A percentile compares a stretch with the other conserved stretches of the same genome.
Conservation (phyloP, 805 yeast genomes). For the Candida hungchunana region DNA sequence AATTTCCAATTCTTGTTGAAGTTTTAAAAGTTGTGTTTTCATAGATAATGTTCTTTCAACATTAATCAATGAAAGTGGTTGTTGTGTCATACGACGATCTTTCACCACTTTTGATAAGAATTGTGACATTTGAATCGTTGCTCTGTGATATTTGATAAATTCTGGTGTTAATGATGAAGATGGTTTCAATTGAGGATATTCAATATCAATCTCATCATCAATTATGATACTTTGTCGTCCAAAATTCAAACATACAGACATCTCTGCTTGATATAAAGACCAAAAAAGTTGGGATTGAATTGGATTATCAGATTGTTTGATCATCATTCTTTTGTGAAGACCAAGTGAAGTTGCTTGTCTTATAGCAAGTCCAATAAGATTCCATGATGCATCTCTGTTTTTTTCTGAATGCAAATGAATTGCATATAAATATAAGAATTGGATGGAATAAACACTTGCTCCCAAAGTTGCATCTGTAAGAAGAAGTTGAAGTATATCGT, state of each 20-base stretch:
- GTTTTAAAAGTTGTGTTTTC: slow-evolving; percentile 32
- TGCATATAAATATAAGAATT: slow-evolving; percentile 38
- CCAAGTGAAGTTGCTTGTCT: slow-evolving; percentile 48
- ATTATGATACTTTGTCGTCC: slow-evolving; percentile 43
- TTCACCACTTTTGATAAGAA: slow-evolving; percentile 38
- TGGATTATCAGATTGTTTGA: slow-evolving; percentile 2
- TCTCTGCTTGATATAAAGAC: slow-evolving; percentile 40
- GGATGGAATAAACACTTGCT: slow-evolving; percentile 41
- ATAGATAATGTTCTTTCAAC: slow-evolving; percentile 37
- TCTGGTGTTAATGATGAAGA: slow-evolving; percentile 23
- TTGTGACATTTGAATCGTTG: slow-evolving; percentile 33
- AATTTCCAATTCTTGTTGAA: slow-evolving; percentile 33
- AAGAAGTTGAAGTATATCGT: slow-evolving; percentile 39
- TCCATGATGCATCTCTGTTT: slow-evolving; percentile 46
- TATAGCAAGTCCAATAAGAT: slow-evolving; percentile 42
- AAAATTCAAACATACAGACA: slow-evolving; percentile 38
- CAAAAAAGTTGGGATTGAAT: slow-evolving; percentile 35
- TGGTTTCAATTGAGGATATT: slow-evolving; percentile 29
- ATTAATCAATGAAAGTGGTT: slow-evolving; percentile 37
- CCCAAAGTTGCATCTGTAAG: slow-evolving; percentile 40
- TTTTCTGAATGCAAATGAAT: slow-evolving; percentile 40
- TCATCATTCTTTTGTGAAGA: slow-evolving; percentile 36
- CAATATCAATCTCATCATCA: slow-evolving; percentile 41
- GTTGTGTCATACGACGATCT: slow-evolving; percentile 33
- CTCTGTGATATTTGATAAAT: slow-evolving; percentile 29